Conservation (phyloP, 352 stramenopile species). For the Achlya hypogyna region DNA sequence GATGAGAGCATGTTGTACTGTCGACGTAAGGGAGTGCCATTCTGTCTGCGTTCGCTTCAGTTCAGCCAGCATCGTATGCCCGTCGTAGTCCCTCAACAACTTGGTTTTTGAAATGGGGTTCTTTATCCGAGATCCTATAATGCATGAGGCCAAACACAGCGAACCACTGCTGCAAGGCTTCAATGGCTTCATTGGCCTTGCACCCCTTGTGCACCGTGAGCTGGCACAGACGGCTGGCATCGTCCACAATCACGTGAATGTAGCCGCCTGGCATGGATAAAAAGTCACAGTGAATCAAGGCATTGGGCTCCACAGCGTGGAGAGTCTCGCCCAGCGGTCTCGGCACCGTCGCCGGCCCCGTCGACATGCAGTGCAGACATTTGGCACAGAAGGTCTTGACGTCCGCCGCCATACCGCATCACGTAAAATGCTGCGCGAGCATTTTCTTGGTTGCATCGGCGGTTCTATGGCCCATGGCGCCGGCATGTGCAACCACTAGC, state of each 20-base stretch:
- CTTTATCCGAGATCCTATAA: conserved; percentile 19
- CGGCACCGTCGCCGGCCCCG: conserved; percentile 1
- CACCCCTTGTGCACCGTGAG: not conserved
- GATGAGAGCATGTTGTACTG: conserved; percentile 2
- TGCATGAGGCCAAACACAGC: conserved; percentile 14
- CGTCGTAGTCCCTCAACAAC: not conserved
- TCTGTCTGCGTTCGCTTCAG: not conserved
- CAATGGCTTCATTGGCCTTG: not conserved
- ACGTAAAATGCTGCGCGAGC: conserved; percentile 18
- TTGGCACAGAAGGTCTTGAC: not conserved
- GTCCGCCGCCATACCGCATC: conserved; percentile 8
- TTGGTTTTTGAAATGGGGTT: conserved; percentile 18
- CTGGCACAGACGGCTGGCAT: conserved; percentile 22
- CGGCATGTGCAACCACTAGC: conserved; percentile 26
- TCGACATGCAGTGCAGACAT: conserved; percentile 16
- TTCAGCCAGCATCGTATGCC: not conserved
- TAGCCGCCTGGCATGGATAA: conserved; percentile 25
- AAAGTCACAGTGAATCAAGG: conserved; percentile 34
- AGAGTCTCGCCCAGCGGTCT: conserved; percentile 23
- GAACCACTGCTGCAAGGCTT: conserved; percentile 20
- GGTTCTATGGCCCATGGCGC: conserved; percentile 23
- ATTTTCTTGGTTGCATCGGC: conserved; percentile 14
- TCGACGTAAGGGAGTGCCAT: not conserved
- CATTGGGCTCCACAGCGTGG: conserved; percentile 27
- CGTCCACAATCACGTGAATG: conserved; percentile 27